Conservation (phyloP, 805 yeast species). For the Wickerhamiella musiphila region DNA sequence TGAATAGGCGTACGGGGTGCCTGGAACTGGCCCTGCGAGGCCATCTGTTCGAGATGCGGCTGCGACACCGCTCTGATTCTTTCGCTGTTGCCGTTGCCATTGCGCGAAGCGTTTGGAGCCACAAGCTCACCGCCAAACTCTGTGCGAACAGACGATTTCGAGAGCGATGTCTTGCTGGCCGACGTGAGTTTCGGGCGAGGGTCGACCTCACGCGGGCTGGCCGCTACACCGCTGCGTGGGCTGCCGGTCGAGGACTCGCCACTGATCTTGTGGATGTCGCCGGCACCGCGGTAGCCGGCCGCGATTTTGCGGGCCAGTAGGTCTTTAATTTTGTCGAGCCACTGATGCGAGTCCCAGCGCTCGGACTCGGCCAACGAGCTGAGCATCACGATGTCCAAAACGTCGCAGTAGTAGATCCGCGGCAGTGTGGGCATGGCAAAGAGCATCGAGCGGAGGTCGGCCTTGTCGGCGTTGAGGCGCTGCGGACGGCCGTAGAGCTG, state of each 20-base stretch:
- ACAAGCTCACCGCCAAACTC: too few species aligned
- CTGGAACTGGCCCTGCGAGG: too few species aligned
- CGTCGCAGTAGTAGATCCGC: constrained; percentile 49
- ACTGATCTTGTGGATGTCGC: constrained; percentile 24
- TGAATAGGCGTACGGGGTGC: too few species aligned
- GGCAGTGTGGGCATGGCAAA: constrained; percentile 79
- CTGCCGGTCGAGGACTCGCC: neutral
- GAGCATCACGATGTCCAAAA: constrained; percentile 37
- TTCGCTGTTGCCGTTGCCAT: neutral
- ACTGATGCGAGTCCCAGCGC: constrained; percentile 40
- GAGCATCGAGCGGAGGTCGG: constrained; percentile 44
- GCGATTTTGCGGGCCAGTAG: constrained; percentile 35
- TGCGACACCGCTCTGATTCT: constrained; percentile 5
- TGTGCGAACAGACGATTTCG: too few species aligned
- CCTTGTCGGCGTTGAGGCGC: constrained; percentile 56
- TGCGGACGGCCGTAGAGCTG: constrained; percentile 68
- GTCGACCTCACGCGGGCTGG: too few species aligned
- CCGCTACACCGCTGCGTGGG: neutral
- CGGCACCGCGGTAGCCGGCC: constrained; percentile 29
- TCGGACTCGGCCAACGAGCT: constrained; percentile 22
- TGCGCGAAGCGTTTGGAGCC: neutral
- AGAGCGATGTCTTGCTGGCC: too few species aligned
- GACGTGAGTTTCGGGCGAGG: too few species aligned
- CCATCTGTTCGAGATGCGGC: too few species aligned
- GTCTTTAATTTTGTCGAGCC: constrained; percentile 41